phyloP scores from a whole-genome alignment of 495 filamentous ascomycete genomes.

The Paragyromitra xinjiangensis region DNA sequence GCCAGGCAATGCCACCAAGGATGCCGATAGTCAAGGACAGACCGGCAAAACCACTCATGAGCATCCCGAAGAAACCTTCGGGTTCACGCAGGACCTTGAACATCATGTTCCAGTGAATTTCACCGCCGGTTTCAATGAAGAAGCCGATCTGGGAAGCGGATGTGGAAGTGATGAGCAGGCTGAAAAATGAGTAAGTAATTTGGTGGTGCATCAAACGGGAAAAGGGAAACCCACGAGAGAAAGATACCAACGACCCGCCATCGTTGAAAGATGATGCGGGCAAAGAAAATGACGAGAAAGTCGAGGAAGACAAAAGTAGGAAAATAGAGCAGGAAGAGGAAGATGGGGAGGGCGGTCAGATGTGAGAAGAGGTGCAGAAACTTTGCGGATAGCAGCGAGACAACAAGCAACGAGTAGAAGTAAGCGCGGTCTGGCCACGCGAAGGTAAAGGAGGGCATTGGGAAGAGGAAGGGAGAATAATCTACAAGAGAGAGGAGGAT shows the following conservation, averaged over 20 bases:
- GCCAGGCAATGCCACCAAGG: constrained; percentile 57
- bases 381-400: constrained; percentile 60
- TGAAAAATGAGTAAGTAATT: not conserved
- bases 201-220: constrained; percentile 24
- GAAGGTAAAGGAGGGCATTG: constrained; percentile 35
- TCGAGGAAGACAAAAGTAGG: constrained; percentile 60
- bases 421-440: constrained; percentile 57
- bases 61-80: constrained; percentile 60
- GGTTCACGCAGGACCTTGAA: constrained; percentile 61
- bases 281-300: constrained; percentile 58
- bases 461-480: not conserved
- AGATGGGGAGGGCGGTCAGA: constrained; percentile 58
- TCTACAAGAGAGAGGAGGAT: not conserved
- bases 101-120: constrained; percentile 61
- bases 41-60: constrained; percentile 61
- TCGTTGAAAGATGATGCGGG: constrained; percentile 57
- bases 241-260: constrained; percentile 56
- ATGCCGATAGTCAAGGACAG: constrained; percentile 58
- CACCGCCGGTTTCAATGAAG: constrained; percentile 61
- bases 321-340: constrained; percentile 60
- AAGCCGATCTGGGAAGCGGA: constrained; percentile 61
- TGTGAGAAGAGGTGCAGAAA: constrained; percentile 60
- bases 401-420: constrained; percentile 59
- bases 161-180: constrained; percentile 57
- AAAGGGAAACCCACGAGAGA: constrained; percentile 56